Base-by-base conservation (phyloP, 2,329 filamentous ascomycete genomes). In the Hypoxylon sp. region DNA sequence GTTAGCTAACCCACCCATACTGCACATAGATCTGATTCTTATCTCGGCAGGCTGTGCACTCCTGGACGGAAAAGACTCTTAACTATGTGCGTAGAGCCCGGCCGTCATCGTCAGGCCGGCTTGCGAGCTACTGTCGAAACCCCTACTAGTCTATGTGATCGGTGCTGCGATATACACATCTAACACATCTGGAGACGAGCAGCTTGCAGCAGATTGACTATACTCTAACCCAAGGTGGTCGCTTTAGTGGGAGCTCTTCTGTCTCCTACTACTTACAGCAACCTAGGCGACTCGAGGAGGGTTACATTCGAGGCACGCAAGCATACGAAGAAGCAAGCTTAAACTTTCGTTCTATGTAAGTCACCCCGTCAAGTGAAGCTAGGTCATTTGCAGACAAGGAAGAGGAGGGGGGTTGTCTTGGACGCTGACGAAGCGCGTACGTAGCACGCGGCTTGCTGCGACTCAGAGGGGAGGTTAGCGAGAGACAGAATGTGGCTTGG, bases 11-110 rank as follows among this genome's bases (percentile, higher is more conserved):
- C n/a, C n/a, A n/a, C n/a, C n/a, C n/a, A n/a, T n/a, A n/a, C n/a
- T n/a, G n/a, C 60, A 58, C 57, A 21, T 49, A 49, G 60, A 63
- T 63, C 60, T 63, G 46, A 41, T 60, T 56, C 56, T 56, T 62
- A 56, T 60, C 53, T 63, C 57, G 58, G 58, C 52, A 63, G 42
- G 40, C 54, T 55, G 42, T 35, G 45, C 46, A 35, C 50, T 26
- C 20, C 43, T 58, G 40, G 43, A 53, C 41, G 48, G 42, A 53
- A 48, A 52, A 50, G 56, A 51, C 31, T 51, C 58, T 29, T 17
- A 48, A 48, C 45, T 47, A 62, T 29, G 26, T 52, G 40, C 29
- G 42, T 42, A 52, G 46, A 46, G 18, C 29, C 40, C 41, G 41
- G 46, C 13, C 40, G 38, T 52, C 27, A 18, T 26, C 6, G 4